phyloP scores from a whole-genome alignment of 768 basidiomycete genomes.

The Astraeus odoratus region DNA sequence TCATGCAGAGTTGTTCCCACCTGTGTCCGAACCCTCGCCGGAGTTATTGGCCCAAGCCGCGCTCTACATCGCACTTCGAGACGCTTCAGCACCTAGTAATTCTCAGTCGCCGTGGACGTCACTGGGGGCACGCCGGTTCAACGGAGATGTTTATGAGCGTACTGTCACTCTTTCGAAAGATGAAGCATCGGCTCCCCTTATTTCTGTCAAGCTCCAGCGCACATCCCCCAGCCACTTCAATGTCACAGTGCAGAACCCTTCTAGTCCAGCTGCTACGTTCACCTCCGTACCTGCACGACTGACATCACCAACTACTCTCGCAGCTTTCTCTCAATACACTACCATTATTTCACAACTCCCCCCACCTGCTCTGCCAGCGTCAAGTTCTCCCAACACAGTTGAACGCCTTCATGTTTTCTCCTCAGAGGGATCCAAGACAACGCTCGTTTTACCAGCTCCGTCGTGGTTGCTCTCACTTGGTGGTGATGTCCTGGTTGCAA shows the following conservation, averaged over 20 bases:
- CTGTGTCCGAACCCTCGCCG: conserved; percentile 47
- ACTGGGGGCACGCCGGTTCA: conserved; percentile 71
- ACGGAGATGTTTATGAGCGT: conserved; percentile 62
- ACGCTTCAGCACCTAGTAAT: conserved; percentile 31
- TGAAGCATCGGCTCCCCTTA: conserved; percentile 29
- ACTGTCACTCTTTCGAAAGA: conserved; percentile 58
- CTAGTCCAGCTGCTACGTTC: conserved; percentile 31
- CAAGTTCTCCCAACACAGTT: conserved; percentile 47
- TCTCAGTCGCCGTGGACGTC: conserved; percentile 59
- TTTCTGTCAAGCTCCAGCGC: conserved; percentile 36
- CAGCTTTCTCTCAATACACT: conserved; percentile 42
- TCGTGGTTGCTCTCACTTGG: conserved; percentile 63
- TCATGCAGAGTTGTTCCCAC: conserved; percentile 72
- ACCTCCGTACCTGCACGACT: conserved; percentile 50
- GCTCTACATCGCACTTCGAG: conserved; percentile 65
- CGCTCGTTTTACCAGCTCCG: conserved; percentile 61
- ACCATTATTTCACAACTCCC: conserved; percentile 72
- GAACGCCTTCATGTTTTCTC: conserved; percentile 76
- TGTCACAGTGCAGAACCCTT: conserved; percentile 36
- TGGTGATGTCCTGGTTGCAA: conserved; percentile 47
- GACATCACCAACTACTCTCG: conserved; percentile 46
- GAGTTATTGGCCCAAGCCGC: conserved; percentile 74
- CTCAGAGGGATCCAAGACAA: conserved; percentile 50
- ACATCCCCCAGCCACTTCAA: conserved; percentile 43
- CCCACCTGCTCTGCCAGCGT: conserved; percentile 45